Base-by-base conservation (phyloP, 345 rosid genomes). In the Barbarea vulgaris region DNA sequence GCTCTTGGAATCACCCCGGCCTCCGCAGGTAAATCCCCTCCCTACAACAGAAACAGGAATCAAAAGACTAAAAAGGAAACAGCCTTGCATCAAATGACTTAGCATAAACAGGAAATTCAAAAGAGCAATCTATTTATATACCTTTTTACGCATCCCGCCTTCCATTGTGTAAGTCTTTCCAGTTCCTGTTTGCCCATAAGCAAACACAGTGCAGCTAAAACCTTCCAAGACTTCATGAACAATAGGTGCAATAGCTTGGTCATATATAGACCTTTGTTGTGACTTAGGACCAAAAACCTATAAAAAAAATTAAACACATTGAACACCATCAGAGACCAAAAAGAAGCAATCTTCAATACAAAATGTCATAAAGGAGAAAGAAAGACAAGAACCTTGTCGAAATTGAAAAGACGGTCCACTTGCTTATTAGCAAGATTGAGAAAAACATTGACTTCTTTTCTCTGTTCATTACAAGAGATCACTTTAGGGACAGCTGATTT, bases 101-200 rank as follows among this genome's bases (percentile, higher is more conserved):
- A 19, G 7, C 71, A 27, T 17, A 66, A 34, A 28, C 55, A 2
- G 7, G 14, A 9, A 47, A 54, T 15, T 22, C 42, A 10, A 54
- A 65, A 60, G 41, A 57, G 10, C 21, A 31, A 42, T 2, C 7
- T 4, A 11, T 12, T 11, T 3, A 39, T 3, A 39, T 80, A 89
- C 97, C 93, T 94, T 94, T 55, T 88, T 94, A 69, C 91, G 83
- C 90, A 89, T 88, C 10, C 95, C 97, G 34, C 98, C 98, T 81
- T 94, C 96, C 98, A 94, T 94, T 13, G 97, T 90, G 53, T 85
- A 91, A 25, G 98, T 93, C 81, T 93, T 93, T 1, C 97, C 97
- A 0, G 98, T 91, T 54, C 95, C 96, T 1, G 96, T 94, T 79
- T 94, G 98, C 22, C 98, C 97, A 78, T 91, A 94, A 0, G 97